These are phyloP conservation scores for Sporothrix luriei DNA, from an alignment of 2,329 filamentous ascomycete species.

Conservation along the genomic window DNA sequence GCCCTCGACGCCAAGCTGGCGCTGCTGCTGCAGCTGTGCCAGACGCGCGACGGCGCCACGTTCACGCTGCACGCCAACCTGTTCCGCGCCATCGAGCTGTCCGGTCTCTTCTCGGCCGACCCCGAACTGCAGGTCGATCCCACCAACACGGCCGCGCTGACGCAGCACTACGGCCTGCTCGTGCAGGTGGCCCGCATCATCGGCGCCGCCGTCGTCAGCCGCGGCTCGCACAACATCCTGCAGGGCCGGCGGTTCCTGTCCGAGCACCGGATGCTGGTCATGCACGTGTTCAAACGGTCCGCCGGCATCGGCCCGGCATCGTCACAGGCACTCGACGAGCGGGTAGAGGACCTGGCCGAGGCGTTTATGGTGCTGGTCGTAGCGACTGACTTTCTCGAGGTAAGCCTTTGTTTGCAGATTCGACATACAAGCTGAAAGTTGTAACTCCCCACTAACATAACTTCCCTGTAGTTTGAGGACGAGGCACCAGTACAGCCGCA, in stretches of 20 bases:
- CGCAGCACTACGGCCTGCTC: constrained; percentile 82
- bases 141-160: constrained; percentile 53
- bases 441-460: not conserved
- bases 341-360: constrained; percentile 77
- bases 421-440: not conserved
- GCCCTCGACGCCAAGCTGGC: constrained; percentile 73
- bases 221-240: constrained; percentile 79
- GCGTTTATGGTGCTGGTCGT: constrained; percentile 81
- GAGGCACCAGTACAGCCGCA: constrained; percentile 42
- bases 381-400: constrained; percentile 83
- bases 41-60: constrained; percentile 80
- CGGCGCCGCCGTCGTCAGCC: constrained; percentile 75
- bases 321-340: constrained; percentile 54
- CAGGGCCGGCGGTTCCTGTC: constrained; percentile 79
- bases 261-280: constrained; percentile 80
- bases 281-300: constrained; percentile 86
- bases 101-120: constrained; percentile 84
- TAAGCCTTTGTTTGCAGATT: constrained; percentile 50
- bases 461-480: constrained; percentile 46
- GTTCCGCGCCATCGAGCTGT: constrained; percentile 77
- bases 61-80: constrained; percentile 87
- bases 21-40: constrained; percentile 79
- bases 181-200: constrained; percentile 79
- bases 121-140: constrained; percentile 82
- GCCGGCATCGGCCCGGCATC: constrained; percentile 63